These are phyloP conservation scores for Takashimella koratensis DNA, from an alignment of 1,284 basidiomycete genomes.

Conservation along the genomic window DNA sequence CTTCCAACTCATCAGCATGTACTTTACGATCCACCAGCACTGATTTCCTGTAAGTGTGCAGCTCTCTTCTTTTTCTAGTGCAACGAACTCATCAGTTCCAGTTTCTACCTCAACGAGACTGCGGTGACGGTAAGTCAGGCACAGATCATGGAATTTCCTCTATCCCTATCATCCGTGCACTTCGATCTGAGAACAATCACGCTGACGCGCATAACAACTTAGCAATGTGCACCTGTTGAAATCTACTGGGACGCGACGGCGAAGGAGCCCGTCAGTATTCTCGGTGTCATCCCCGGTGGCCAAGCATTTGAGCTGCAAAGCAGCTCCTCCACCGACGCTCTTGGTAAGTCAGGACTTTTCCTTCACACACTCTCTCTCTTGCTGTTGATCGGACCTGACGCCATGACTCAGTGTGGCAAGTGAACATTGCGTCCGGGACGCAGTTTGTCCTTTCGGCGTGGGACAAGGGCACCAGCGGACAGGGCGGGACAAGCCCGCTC, in stretches of 20 bases:
- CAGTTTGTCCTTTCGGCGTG: constrained; percentile 37
- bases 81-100: constrained; percentile 8
- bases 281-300: constrained; percentile 41
- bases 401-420: constrained; percentile 33
- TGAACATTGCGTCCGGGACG: constrained; percentile 33
- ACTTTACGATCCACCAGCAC: constrained; percentile 17
- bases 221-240: constrained; percentile 34
- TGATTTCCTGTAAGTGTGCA: constrained; percentile 28
- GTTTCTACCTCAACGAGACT: constrained; percentile 37
- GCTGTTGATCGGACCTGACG: neutral
- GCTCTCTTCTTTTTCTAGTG: too few species aligned
- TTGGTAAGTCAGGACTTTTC: neutral
- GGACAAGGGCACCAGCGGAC: constrained; percentile 19
- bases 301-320: constrained; percentile 30
- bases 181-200: constrained; percentile 1
- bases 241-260: constrained; percentile 33
- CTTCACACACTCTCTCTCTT: neutral
- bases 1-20: constrained; percentile 17
- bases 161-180: constrained; percentile 1
- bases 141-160: neutral
- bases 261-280: constrained; percentile 28
- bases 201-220: neutral
- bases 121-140: constrained; percentile 20
- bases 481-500: constrained; percentile 34
- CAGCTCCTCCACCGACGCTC: neutral